Percentiles rank a stretch among this genome's conserved stretches.
These are phyloP conservation scores for Carpinus fangiana DNA, from an alignment of 306 rosid species.

Conservation along the genomic window DNA sequence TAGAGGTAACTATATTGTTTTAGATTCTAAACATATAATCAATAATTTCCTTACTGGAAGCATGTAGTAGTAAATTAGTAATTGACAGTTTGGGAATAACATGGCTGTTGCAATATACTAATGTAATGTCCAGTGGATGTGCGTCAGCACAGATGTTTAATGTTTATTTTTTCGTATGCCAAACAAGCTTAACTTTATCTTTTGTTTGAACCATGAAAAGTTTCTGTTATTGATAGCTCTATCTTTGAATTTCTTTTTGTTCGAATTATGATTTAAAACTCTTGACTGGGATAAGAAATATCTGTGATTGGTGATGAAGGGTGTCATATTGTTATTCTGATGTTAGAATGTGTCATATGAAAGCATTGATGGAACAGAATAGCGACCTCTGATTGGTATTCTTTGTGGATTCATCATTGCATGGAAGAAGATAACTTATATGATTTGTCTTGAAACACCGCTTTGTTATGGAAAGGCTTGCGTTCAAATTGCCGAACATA, in stretches of 20 bases:
- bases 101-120: conserved; percentile 14
- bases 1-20: conserved; percentile 26
- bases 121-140: not conserved
- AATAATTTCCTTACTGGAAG: conserved; percentile 16
- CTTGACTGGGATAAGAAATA: not conserved
- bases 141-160: not conserved
- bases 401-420: too few relatives aligned
- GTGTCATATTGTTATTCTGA: not conserved
- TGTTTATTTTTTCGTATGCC: too few relatives aligned
- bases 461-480: too few relatives aligned
- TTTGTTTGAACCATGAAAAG: too few relatives aligned
- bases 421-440: too few relatives aligned
- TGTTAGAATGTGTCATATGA: not conserved
- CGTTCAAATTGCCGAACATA: too few relatives aligned
- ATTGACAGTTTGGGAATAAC: conserved; percentile 50
- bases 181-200: too few relatives aligned
- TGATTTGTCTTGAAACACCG: too few relatives aligned
- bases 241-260: not conserved
- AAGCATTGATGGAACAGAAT: too few relatives aligned
- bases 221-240: not conserved
- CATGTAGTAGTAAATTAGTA: not conserved
- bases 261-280: not conserved
- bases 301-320: not conserved
- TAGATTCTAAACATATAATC: conserved; percentile 39
- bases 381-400: too few relatives aligned